Percentiles rank a stretch among this genome's conserved stretches.
Evolutionary conservation across 2,329 filamentous ascomycete species (phyloP).

Genomic region (Phialocephala subalpina): DNA sequence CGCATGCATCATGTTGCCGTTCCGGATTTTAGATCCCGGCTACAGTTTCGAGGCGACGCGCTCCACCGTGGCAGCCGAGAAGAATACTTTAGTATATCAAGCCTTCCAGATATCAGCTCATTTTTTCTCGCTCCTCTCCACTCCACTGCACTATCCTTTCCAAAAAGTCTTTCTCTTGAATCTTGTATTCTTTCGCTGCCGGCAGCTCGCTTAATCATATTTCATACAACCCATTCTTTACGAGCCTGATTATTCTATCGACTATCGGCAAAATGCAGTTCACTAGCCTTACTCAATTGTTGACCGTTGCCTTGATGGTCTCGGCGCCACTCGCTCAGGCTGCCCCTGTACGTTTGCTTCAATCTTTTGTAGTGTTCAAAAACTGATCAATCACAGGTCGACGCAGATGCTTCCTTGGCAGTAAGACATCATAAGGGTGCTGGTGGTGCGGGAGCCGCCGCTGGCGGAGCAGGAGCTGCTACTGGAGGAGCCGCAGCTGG

Average conservation of each 20-base stretch:
- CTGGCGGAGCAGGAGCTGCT: conserved; percentile 5
- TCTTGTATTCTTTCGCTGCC: conserved; percentile 10
- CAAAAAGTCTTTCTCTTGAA: not conserved
- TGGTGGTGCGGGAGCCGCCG: conserved; percentile 9
- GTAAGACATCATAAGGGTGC: conserved; percentile 29
- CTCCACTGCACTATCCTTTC: not conserved
- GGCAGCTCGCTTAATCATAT: not conserved
- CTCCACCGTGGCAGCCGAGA: not conserved
- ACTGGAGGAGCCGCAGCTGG: conserved; percentile 5
- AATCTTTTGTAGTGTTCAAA: not conserved
- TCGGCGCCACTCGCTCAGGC: conserved; percentile 12
- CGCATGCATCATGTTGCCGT: too few species aligned
- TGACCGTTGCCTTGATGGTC: conserved; percentile 24
- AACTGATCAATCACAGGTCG: not conserved
- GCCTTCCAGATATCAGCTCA: not conserved
- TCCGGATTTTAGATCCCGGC: too few species aligned
- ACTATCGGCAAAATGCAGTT: conserved; percentile 25
- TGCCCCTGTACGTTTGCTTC: conserved; percentile 20
- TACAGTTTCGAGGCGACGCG: too few species aligned
- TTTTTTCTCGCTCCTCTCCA: not conserved
- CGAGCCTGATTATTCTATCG: not conserved
- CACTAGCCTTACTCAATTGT: conserved; percentile 23
- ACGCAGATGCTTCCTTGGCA: conserved; percentile 11
- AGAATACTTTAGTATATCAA: not conserved
- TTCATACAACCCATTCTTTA: conserved; percentile 10